These are phyloP conservation scores for Cardamine chenopodiifolia DNA, from an alignment of 345 rosid genomes.

Conservation along the genomic window DNA sequence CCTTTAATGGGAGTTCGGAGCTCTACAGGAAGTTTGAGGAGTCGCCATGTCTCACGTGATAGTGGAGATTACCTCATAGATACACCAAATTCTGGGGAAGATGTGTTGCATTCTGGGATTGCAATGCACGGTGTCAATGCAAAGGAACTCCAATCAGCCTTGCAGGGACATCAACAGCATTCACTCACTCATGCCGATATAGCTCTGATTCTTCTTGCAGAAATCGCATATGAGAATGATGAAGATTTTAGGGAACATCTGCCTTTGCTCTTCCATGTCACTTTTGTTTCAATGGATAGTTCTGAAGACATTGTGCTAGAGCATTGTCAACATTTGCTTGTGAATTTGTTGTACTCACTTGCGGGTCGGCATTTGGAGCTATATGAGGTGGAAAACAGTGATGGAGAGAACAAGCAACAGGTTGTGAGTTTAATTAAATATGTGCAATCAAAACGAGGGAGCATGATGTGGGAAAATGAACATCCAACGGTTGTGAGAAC, in stretches of 20 bases:
- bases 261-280: constrained; percentile 96
- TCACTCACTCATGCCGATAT: constrained; percentile 98
- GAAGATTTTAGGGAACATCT: constrained; percentile 98
- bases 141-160: constrained; percentile 95
- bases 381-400: constrained; percentile 92
- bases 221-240: constrained; percentile 96
- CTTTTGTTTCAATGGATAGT: constrained; percentile 99
- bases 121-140: constrained; percentile 83
- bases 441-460: constrained; percentile 97
- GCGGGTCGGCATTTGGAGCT: constrained; percentile 99
- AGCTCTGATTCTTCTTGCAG: constrained; percentile 94
- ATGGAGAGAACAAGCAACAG: constrained; percentile 97
- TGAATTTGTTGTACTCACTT: constrained; percentile 89
- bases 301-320: constrained; percentile 98
- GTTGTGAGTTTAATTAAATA: constrained; percentile 95
- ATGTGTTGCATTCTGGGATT: constrained; percentile 71
- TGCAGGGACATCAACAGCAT: constrained; percentile 98
- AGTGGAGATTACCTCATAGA: constrained; percentile 96
- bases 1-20: constrained; percentile 93
- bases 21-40: constrained; percentile 92
- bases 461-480: constrained; percentile 99
- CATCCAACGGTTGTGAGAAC: constrained; percentile 84
- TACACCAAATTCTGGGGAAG: constrained; percentile 95
- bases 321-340: constrained; percentile 98
- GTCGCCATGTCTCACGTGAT: constrained; percentile 95